Conservation (phyloP, 345 rosid species). For the Melastoma malabathricum region DNA sequence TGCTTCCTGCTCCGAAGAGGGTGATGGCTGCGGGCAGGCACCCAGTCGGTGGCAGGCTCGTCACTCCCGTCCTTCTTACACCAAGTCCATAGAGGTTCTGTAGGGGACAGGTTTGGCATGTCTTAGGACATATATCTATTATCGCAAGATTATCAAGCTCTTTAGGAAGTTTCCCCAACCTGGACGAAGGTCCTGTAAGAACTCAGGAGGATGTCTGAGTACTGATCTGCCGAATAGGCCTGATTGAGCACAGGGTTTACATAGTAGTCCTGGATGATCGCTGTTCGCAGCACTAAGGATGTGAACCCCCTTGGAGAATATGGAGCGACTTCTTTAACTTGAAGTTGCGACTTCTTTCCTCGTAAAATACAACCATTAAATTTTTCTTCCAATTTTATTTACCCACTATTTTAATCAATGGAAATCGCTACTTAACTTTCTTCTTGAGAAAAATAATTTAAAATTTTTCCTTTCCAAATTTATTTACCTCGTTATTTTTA, state of each 20-base stretch:
- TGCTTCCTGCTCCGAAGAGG: conserved; percentile 64
- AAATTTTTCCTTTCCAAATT: too few species aligned
- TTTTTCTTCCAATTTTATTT: too few species aligned
- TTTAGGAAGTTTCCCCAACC: conserved; percentile 17
- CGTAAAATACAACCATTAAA: too few species aligned
- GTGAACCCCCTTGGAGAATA: conserved; percentile 57
- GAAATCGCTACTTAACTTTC: too few species aligned
- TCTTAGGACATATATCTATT: too few species aligned
- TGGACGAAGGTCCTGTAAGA: conserved; percentile 68
- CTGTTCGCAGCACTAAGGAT: conserved; percentile 81
- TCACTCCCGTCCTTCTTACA: conserved; percentile 75
- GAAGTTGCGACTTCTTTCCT: too few species aligned
- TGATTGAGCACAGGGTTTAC: conserved; percentile 45
- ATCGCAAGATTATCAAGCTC: too few species aligned
- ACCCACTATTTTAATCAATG: too few species aligned
- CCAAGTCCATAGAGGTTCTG: conserved; percentile 67
- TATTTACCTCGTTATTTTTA: too few species aligned
- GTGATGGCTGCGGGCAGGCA: conserved; percentile 88
- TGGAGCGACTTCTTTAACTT: too few species aligned
- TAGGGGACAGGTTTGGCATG: not conserved
- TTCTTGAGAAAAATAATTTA: too few species aligned
- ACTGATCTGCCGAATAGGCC: conserved; percentile 40
- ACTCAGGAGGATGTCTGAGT: conserved; percentile 47
- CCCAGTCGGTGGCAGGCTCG: conserved; percentile 70
- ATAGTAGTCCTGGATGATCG: conserved; percentile 87